A percentile compares a stretch with the other conserved stretches of the same genome.
Evolutionary conservation across 495 filamentous ascomycete genomes (phyloP).

Genomic region (Penicillium cosmopolitanum): DNA sequence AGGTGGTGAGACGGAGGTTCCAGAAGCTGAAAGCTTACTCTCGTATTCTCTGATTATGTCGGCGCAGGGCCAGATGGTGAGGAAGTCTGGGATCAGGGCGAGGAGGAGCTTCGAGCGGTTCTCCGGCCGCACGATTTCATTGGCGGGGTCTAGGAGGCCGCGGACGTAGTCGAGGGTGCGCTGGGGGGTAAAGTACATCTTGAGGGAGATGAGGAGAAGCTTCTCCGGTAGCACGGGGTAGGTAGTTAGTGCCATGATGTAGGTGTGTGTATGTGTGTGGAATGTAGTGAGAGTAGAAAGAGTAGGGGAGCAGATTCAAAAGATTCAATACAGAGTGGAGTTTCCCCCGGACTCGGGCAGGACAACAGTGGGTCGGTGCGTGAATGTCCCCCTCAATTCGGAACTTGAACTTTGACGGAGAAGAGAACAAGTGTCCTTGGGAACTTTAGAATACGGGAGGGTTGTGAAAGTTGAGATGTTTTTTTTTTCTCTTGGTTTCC

Average conservation of each 20-base stretch:
- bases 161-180: constrained; percentile 65
- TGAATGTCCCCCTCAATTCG: not conserved
- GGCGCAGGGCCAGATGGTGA: constrained; percentile 63
- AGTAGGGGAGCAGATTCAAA: not conserved
- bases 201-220: constrained; percentile 77
- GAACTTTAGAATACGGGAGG: not conserved
- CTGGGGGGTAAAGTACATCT: constrained; percentile 80
- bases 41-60: constrained; percentile 51
- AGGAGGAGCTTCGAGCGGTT: constrained; percentile 78
- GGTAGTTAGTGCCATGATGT: constrained; percentile 30
- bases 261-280: constrained; percentile 5
- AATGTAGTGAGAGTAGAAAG: constrained; percentile 20
- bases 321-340: not conserved
- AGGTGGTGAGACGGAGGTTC: constrained; percentile 25
- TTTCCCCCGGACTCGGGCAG: constrained; percentile 8
- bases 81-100: constrained; percentile 80
- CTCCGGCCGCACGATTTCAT: constrained; percentile 41
- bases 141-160: constrained; percentile 53
- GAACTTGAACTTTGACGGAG: not conserved
- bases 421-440: constrained; percentile 9
- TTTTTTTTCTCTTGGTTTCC: not conserved
- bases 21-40: constrained; percentile 30
- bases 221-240: constrained; percentile 59
- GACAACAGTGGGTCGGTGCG: constrained; percentile 3
- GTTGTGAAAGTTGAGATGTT: constrained; percentile 8